Conservation (phyloP, 345 rosid species). For the Aquilaria sinensis region DNA sequence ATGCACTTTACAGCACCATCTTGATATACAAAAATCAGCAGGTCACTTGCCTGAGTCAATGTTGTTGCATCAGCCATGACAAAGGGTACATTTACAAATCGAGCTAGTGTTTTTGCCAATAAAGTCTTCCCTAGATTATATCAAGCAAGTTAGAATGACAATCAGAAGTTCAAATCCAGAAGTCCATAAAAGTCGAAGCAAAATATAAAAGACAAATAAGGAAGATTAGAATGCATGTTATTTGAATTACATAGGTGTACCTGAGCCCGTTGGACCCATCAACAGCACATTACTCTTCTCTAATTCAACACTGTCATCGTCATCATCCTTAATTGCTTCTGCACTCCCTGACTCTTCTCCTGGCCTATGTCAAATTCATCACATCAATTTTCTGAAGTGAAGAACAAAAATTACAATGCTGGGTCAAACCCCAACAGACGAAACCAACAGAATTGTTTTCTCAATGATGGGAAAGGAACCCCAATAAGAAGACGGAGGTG, state of each 20-base stretch:
- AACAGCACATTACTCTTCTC: constrained; percentile 95
- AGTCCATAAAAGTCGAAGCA: constrained; percentile 4
- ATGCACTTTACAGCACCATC: background rate
- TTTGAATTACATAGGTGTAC: constrained; percentile 24
- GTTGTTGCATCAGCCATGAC: constrained; percentile 86
- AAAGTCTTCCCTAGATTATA: constrained; percentile 66
- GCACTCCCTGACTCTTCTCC: constrained; percentile 46
- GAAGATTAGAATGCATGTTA: constrained; percentile 4
- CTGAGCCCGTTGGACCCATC: constrained; percentile 98
- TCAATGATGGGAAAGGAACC: background rate
- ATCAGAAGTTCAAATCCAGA: constrained; percentile 6
- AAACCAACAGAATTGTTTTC: no score
- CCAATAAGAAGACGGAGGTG: background rate
- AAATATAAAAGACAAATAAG: background rate
- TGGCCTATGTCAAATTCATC: constrained; percentile 63
- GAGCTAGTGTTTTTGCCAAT: constrained; percentile 79
- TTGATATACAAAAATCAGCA: background rate
- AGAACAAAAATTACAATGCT: no score
- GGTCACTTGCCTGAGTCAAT: constrained; percentile 64
- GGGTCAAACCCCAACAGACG: no score
- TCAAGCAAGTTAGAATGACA: constrained; percentile 20
- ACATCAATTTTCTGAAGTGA: constrained; percentile 23
- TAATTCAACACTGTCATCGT: constrained; percentile 77
- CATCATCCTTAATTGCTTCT: constrained; percentile 53
- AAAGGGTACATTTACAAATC: constrained; percentile 80